Evolutionary conservation across 169 alveolate genomes (phyloP).

Genomic region (Cryptosporidium baileyi): DNA sequence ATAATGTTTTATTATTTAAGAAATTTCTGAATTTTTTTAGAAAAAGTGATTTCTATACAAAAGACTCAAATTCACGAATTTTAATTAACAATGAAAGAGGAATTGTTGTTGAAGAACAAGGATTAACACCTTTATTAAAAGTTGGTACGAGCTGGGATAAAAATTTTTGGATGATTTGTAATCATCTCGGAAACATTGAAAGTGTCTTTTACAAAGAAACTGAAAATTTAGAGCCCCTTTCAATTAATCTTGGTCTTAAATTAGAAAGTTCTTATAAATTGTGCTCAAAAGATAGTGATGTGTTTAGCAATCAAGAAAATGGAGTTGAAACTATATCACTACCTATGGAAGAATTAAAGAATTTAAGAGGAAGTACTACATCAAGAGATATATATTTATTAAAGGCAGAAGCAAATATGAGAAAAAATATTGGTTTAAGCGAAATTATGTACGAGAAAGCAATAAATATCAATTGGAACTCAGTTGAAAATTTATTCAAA

Average conservation of each 20-base stretch:
- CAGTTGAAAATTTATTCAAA: neutral
- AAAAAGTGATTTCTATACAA: neutral
- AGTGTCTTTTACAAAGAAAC: neutral
- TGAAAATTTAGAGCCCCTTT: neutral
- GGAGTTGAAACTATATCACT: neutral
- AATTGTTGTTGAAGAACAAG: constrained; percentile 3
- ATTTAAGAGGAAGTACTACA: neutral
- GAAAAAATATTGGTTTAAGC: constrained; percentile 28
- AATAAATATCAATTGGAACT: constrained; percentile 23
- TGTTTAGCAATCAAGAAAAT: neutral
- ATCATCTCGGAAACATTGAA: neutral
- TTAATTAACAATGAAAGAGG: neutral
- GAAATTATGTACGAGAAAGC: constrained; percentile 40
- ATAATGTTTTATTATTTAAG: neutral
- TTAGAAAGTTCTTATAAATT: neutral
- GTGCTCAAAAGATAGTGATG: neutral
- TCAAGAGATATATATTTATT: neutral
- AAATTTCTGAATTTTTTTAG: neutral
- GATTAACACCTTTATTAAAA: constrained; percentile 36
- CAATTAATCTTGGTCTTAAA: no score
- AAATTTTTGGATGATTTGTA: neutral
- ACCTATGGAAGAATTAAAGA: neutral
- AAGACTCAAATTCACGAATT: neutral
- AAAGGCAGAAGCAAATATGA: constrained; percentile 30
- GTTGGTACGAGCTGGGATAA: constrained; percentile 58